Evolutionary conservation across 495 filamentous ascomycete genomes (phyloP).

Genomic region (Podospora fimiseda): DNA sequence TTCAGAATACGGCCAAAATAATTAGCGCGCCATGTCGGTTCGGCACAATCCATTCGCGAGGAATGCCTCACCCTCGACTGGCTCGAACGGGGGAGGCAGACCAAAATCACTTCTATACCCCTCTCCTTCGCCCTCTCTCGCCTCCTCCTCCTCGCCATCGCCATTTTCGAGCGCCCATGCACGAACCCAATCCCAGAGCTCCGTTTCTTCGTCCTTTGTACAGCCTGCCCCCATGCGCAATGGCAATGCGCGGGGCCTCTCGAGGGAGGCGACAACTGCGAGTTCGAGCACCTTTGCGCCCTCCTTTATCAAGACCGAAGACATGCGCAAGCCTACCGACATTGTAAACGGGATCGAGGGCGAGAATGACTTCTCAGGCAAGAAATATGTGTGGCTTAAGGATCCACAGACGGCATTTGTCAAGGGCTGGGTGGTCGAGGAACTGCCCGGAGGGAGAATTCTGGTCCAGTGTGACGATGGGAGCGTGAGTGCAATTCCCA

Average conservation of each 20-base stretch:
- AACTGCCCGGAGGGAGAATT: slow-evolving; percentile 58
- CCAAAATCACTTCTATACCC: slow-evolving; percentile 71
- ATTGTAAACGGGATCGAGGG: slow-evolving; percentile 74
- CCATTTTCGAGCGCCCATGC: slow-evolving; percentile 32
- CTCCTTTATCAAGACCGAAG: slow-evolving; percentile 84
- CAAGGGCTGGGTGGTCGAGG: slow-evolving; percentile 84
- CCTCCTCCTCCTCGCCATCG: slow-evolving; percentile 51
- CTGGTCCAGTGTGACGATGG: slow-evolving; percentile 93
- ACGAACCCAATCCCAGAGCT: slow-evolving; percentile 41
- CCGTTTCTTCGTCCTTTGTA: slow-evolving; percentile 21
- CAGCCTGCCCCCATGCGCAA: slow-evolving; percentile 14
- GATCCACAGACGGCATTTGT: slow-evolving; percentile 84
- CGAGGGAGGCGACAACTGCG: slow-evolving; percentile 47
- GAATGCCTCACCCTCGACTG: slow-evolving; percentile 54
- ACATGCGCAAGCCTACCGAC: slow-evolving; percentile 58
- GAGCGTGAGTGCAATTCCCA: slow-evolving; percentile 51
- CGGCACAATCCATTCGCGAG: slow-evolving; percentile 74
- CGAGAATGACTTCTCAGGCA: slow-evolving; percentile 98
- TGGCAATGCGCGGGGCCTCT: slow-evolving; percentile 53
- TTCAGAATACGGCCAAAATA: background rate
- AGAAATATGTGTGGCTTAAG: slow-evolving; percentile 93
- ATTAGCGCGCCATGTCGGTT: slow-evolving; percentile 34
- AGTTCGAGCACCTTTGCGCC: slow-evolving; percentile 82
- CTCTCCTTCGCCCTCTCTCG: slow-evolving; percentile 55
- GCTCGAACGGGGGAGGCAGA: slow-evolving; percentile 47